Base-by-base conservation (phyloP, 2,329 filamentous ascomycete species). In the Colletotrichum musicola region DNA sequence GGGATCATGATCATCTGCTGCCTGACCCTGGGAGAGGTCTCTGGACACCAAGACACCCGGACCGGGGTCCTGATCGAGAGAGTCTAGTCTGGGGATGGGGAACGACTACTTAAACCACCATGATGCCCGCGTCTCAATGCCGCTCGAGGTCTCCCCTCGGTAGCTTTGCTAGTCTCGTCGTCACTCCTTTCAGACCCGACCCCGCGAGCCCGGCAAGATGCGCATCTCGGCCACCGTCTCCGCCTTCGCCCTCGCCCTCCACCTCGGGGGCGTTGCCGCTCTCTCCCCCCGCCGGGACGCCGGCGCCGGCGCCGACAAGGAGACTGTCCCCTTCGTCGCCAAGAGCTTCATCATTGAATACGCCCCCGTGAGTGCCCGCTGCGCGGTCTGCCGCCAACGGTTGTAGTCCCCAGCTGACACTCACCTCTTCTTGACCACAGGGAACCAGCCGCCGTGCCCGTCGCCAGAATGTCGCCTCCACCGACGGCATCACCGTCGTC, bases 321-420 rank as follows among this genome's bases (percentile, higher is more conserved):
- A 68, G 30, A 25, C 50, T 1, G 18, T 27, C 9, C 35, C 25
- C 4, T 62, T 62, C 10, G 40, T 74, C 20, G 57, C 72, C 47
- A 71, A 70, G 30, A 73, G 73, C 62, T 73, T 71, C 60, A 74
- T 74, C 22, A 58, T 73, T 14, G 72, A 74, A 69, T 73, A 73
- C 47, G 71, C 69, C 27, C 67, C 71, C 20, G 71, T 74, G 20
- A 63, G 70, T 69, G 47, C 57, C 61, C 61, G 62, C 54, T 68
- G 65, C 65, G 47, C 55, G 27, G 61, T 54, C 54, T 64, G 54
- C 61, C 54, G 61, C 61, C 61, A 25, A 20, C 14, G 49, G 62
- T 60, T 40, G 50, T 56, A 54, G 61, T 55, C 61, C 49, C 65
- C 65, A 65, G 49, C 40, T 60, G 27, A 44, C 53, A 38, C 44